Percentiles rank a stretch among this genome's conserved stretches.
Evolutionary conservation across 2,329 filamentous ascomycete species (phyloP).

Genomic region (Nigrospora oryzae): DNA sequence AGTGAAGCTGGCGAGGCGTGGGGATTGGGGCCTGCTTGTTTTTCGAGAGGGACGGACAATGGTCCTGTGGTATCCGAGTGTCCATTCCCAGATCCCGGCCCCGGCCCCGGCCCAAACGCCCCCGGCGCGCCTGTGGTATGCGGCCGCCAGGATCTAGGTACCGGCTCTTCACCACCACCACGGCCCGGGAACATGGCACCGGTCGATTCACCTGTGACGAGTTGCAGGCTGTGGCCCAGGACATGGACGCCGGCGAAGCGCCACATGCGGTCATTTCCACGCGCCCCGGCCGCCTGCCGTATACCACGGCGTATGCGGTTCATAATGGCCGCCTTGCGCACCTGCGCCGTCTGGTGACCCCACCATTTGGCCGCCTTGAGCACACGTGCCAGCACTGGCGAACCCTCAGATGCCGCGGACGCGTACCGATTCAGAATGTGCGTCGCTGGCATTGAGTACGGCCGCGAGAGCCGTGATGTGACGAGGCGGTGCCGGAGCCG

Average conservation of each 20-base stretch:
- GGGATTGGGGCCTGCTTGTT: too few relatives aligned
- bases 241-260: constrained; percentile 23
- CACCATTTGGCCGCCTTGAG: constrained; percentile 39
- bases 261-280: constrained; percentile 21
- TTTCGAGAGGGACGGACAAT: too few relatives aligned
- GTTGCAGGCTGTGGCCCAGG: constrained; percentile 23
- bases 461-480: constrained; percentile 61
- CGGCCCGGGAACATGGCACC: constrained; percentile 21
- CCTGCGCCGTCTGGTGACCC: constrained; percentile 37
- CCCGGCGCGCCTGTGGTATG: constrained; percentile 14
- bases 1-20: background rate
- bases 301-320: constrained; percentile 48
- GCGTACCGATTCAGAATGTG: constrained; percentile 59
- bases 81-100: background rate
- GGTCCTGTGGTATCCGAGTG: background rate
- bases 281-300: constrained; percentile 23
- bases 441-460: constrained; percentile 61
- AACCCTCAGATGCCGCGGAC: constrained; percentile 39
- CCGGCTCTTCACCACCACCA: constrained; percentile 6
- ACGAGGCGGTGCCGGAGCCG: constrained; percentile 54
- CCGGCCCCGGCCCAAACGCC: background rate
- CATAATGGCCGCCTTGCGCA: constrained; percentile 58
- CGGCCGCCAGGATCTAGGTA: constrained; percentile 16
- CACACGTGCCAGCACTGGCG: constrained; percentile 27
- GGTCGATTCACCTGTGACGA: constrained; percentile 14